These are phyloP conservation scores for Podila horticola DNA, from an alignment of 192 early-diverging fungal genomes.

Conservation along the genomic window DNA sequence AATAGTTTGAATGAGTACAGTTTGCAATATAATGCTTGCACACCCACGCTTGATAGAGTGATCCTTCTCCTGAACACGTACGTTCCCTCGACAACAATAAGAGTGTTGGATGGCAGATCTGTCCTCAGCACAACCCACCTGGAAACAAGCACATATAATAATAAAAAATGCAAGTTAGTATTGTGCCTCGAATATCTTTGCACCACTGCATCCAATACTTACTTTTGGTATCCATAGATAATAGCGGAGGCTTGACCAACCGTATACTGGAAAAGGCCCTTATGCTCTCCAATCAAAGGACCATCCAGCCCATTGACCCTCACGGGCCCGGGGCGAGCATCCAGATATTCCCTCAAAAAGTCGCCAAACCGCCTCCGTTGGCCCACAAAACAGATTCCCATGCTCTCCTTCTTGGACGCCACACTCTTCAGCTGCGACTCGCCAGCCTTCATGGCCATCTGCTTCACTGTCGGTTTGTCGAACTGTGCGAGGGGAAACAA, in stretches of 20 bases:
- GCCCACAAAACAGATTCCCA: constrained; percentile 97
- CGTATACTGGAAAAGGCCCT: constrained; percentile 77
- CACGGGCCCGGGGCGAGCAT: constrained; percentile 26
- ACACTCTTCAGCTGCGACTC: constrained; percentile 65
- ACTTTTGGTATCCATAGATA: constrained; percentile 68
- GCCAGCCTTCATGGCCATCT: constrained; percentile 58
- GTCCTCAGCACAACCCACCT: constrained; percentile 84
- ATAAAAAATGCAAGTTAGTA: not conserved
- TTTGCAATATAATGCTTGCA: constrained; percentile 8
- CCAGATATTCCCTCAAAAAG: constrained; percentile 70
- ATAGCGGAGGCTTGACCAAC: constrained; percentile 85
- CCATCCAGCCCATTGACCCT: constrained; percentile 28
- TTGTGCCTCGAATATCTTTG: no score
- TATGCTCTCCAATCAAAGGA: constrained; percentile 57
- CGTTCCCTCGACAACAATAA: constrained; percentile 78
- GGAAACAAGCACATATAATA: not conserved
- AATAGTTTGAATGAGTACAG: constrained; percentile 2
- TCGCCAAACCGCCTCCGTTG: constrained; percentile 78
- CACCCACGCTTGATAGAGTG: not conserved
- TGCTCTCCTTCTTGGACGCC: constrained; percentile 82
- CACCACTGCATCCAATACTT: constrained; percentile 6
- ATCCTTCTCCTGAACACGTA: constrained; percentile 37
- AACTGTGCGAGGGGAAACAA: constrained; percentile 88
- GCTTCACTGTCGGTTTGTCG: constrained; percentile 78
- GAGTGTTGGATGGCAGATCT: constrained; percentile 65